A percentile compares a stretch with the other conserved stretches of the same genome.
Evolutionary conservation across 495 filamentous ascomycete species (phyloP).

Genomic region (Penicillium roqueforti): DNA sequence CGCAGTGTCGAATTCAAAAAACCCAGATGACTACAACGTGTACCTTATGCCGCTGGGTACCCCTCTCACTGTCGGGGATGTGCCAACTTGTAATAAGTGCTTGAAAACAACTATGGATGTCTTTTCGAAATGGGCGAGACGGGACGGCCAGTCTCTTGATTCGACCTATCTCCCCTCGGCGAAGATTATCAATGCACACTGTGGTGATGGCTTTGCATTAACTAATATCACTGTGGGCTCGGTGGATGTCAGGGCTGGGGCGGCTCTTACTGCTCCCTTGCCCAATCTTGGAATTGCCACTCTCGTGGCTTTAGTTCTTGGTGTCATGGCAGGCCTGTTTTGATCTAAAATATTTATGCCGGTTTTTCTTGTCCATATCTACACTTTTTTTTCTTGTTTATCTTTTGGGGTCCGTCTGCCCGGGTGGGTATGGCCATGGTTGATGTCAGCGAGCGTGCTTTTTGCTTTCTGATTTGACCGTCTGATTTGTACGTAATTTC

Average conservation of each 20-base stretch:
- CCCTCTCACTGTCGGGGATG: constrained; percentile 54
- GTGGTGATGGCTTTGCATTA: constrained; percentile 61
- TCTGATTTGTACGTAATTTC: constrained; percentile 3
- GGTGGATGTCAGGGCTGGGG: constrained; percentile 11
- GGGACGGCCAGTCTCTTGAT: constrained; percentile 53
- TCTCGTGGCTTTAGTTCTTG: not conserved
- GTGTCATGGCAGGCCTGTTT: not conserved
- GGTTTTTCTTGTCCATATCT: constrained; percentile 3
- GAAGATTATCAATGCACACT: constrained; percentile 58
- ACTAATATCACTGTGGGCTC: constrained; percentile 48
- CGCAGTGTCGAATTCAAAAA: constrained; percentile 70
- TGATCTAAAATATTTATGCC: not conserved
- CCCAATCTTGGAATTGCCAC: not conserved
- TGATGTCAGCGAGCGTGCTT: constrained; percentile 24
- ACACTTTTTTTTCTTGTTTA: constrained; percentile 8
- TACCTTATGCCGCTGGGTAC: constrained; percentile 83
- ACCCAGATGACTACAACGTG: constrained; percentile 63
- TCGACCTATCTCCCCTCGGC: constrained; percentile 61
- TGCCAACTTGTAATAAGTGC: constrained; percentile 67
- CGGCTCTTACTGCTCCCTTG: constrained; percentile 9
- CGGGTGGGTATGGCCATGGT: constrained; percentile 15
- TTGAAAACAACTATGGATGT: constrained; percentile 65
- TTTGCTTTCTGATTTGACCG: not conserved
- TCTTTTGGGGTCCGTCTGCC: constrained; percentile 4
- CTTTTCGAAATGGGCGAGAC: constrained; percentile 57